phyloP scores from a whole-genome alignment of 2,329 filamentous ascomycete genomes.

The Phyllosticta capitalensis region DNA sequence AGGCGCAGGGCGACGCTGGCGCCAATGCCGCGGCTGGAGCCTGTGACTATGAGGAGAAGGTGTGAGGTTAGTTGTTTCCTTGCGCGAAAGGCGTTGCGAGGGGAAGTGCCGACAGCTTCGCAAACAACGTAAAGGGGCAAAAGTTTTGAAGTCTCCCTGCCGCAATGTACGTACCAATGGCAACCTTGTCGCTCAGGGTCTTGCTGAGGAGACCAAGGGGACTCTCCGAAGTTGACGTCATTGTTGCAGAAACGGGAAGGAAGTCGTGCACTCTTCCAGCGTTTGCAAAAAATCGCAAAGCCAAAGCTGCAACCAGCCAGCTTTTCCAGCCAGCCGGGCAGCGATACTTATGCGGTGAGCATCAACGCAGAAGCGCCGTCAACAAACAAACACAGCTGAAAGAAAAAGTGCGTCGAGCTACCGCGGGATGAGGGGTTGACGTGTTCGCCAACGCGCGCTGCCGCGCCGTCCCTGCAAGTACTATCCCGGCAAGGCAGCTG shows the following conservation, averaged over 20 bases:
- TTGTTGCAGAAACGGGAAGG: not conserved
- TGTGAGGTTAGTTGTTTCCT: not conserved
- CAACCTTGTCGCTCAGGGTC: not conserved
- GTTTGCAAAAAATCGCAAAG: too few species aligned
- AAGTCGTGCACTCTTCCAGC: not conserved
- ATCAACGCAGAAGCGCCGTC: not conserved
- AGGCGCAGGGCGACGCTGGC: conserved; percentile 33
- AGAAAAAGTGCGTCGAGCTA: not conserved
- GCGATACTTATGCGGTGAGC: not conserved
- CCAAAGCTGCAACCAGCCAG: too few species aligned
- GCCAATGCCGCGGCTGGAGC: conserved; percentile 36
- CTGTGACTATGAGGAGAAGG: conserved; percentile 16
- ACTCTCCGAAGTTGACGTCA: not conserved
- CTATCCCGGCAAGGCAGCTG: not conserved
- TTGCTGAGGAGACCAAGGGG: not conserved
- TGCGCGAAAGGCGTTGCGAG: not conserved
- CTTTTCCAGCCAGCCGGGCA: too few species aligned
- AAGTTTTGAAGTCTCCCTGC: too few species aligned
- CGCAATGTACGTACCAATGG: not conserved
- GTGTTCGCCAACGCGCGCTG: not conserved
- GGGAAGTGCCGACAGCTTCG: too few species aligned
- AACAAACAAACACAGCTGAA: not conserved
- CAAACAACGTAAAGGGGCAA: too few species aligned
- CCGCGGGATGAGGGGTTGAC: not conserved
- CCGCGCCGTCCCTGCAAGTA: not conserved